These are phyloP conservation scores for Saccharomyces kudriavzevii DNA, from an alignment of 805 yeast species.

Conservation along the genomic window DNA sequence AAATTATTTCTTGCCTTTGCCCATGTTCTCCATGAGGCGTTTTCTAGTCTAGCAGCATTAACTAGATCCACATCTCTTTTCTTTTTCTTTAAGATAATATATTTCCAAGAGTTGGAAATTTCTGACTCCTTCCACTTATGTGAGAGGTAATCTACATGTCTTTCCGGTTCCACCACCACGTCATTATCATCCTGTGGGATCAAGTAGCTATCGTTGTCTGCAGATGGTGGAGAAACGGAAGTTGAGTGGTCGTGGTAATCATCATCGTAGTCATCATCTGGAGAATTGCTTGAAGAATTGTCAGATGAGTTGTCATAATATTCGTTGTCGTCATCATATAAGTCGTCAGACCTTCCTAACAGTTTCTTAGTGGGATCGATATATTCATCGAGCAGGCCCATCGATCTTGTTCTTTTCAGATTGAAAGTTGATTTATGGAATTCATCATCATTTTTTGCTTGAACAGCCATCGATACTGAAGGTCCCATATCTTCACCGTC, in stretches of 20 bases:
- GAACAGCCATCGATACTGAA: slow-evolving; percentile 45
- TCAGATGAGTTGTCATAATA: slow-evolving; percentile 13
- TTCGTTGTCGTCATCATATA: slow-evolving; percentile 19
- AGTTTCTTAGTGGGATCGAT: slow-evolving; percentile 40
- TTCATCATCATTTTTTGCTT: slow-evolving; percentile 62
- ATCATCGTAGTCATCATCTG: slow-evolving; percentile 6
- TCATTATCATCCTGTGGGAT: slow-evolving; percentile 80
- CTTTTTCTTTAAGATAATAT: slow-evolving; percentile 72
- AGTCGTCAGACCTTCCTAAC: slow-evolving; percentile 18
- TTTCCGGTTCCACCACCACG: slow-evolving; percentile 68
- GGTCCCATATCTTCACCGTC: slow-evolving; percentile 32
- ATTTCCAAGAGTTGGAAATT: slow-evolving; percentile 92
- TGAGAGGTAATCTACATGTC: slow-evolving; percentile 90
- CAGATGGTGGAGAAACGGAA: slow-evolving; percentile 33
- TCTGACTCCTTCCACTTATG: slow-evolving; percentile 95
- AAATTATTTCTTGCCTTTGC: slow-evolving; percentile 76
- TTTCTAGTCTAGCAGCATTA: slow-evolving; percentile 69
- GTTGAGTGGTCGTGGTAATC: slow-evolving; percentile 10
- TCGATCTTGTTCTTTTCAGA: slow-evolving; percentile 71
- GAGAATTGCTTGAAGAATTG: slow-evolving; percentile 2
- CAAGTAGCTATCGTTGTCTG: slow-evolving; percentile 23
- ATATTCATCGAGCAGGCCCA: slow-evolving; percentile 71
- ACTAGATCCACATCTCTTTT: slow-evolving; percentile 54
- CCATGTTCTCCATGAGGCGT: slow-evolving; percentile 98
- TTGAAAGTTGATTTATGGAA: slow-evolving; percentile 64